Evolutionary conservation across 2,329 filamentous ascomycete genomes (phyloP), one percentile per base, ranked within the genome.

Genomic region (Thielaviopsis punctulata): DNA sequence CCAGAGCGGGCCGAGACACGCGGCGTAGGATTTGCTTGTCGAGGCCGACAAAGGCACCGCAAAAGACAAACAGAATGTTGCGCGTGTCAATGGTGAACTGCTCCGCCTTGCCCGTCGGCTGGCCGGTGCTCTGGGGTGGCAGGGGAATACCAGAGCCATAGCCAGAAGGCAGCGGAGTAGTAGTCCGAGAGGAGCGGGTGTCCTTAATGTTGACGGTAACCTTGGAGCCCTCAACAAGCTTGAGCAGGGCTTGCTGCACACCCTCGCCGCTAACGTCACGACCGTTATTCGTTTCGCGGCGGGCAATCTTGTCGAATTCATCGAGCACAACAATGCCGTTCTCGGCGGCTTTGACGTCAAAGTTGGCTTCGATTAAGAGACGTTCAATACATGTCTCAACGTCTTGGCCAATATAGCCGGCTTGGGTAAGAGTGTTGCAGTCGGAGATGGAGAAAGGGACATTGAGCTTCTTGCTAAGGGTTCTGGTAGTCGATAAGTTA

Each of bases 51-150:
- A 98, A 98, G 18, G 92, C 92, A 18, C 92, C 92, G 12, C 89
- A 93, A 64, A 92, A 95, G 43, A 98, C 88, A 67, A 98, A 98
- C 24, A 98, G 76, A 55, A 98, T 96, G 60, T 96, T 95, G 58
- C 88, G 89, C 0, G 92, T 98, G 60, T 92, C 84, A 54, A 95
- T 82, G 52, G 86, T 80, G 62, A 77, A 82, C 60, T 81, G 78
- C 50, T 80, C 76, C 8, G 74, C 69, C 58, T 77, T 78, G 27
- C 69, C 69, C 1, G 68, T 60, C 0, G 72, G 68, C 0, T 73
- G 72, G 36, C 41, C 33, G 3, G 65, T 60, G 1, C 68, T 60
- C 56, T 74, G 72, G 0, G 72, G 66, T 3, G 72, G 66, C 2
- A 4, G 72, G 68, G 3, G 62, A 55, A 36, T 68, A 0, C 69